These are phyloP conservation scores for Heritiera littoralis DNA, from an alignment of 345 rosid species.

Conservation along the genomic window DNA sequence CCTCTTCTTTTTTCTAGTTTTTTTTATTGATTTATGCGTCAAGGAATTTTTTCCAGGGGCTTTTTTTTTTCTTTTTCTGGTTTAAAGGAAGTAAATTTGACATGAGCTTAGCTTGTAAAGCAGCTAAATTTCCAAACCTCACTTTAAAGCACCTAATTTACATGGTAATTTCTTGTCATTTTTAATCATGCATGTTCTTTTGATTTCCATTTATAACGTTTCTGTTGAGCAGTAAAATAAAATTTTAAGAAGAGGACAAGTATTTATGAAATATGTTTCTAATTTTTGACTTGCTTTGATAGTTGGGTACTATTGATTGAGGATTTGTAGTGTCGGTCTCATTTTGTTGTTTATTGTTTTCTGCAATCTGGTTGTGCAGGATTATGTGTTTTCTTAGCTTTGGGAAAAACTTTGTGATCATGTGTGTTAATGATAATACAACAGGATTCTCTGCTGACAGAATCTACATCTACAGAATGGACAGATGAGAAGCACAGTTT, in stretches of 20 bases:
- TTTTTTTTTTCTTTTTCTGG: neutral
- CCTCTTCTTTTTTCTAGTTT: neutral
- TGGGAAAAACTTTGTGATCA: constrained; percentile 18
- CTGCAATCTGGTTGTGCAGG: neutral
- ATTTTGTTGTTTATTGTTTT: neutral
- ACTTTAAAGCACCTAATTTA: neutral
- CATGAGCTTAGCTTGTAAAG: neutral
- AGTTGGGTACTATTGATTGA: neutral
- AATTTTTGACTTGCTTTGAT: neutral
- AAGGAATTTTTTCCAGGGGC: neutral
- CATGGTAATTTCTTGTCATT: neutral
- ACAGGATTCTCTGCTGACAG: constrained; percentile 46
- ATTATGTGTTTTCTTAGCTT: neutral
- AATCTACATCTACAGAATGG: constrained; percentile 56
- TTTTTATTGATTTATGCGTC: constrained; percentile 17
- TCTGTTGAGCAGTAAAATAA: neutral
- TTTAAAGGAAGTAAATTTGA: neutral
- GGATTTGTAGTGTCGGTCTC: neutral
- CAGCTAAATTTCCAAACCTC: neutral
- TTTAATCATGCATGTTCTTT: constrained; percentile 6
- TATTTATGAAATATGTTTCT: neutral
- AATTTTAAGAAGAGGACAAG: neutral
- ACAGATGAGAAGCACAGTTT: constrained; percentile 88
- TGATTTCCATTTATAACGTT: neutral
- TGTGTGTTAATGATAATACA: neutral